A percentile compares a stretch with the other conserved stretches of the same genome.
phyloP scores from a whole-genome alignment of 2,329 filamentous ascomycete species.

The Colletotrichum lini region DNA sequence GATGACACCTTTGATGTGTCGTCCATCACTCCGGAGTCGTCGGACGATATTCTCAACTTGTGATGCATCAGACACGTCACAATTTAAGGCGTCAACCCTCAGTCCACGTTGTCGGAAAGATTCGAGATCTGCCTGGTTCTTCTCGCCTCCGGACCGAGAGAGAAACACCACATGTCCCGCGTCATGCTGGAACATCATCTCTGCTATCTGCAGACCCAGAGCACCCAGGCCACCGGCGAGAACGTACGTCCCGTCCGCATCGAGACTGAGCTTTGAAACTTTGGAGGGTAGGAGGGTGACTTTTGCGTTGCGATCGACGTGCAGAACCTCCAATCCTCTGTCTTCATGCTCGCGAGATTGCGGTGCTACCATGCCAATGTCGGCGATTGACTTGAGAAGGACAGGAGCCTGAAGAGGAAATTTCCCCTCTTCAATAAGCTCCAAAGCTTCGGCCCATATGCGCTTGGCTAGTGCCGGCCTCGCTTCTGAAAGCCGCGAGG shows the following conservation, averaged over 20 bases:
- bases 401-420: too few relatives aligned
- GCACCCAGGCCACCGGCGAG: slow-evolving; percentile 46
- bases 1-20: slow-evolving; percentile 58
- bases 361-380: too few relatives aligned
- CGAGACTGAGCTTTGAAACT: slow-evolving; percentile 25
- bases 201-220: slow-evolving; percentile 44
- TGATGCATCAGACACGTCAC: slow-evolving; percentile 12
- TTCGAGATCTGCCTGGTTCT: neutral
- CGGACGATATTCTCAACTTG: neutral
- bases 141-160: slow-evolving; percentile 45
- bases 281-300: slow-evolving; percentile 41
- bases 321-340: neutral
- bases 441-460: too few relatives aligned
- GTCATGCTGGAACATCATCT: slow-evolving; percentile 46
- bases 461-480: too few relatives aligned
- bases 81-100: slow-evolving; percentile 14
- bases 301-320: neutral
- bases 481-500: neutral
- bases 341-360: too few relatives aligned
- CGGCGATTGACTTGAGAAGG: too few relatives aligned
- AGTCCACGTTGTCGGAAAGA: neutral
- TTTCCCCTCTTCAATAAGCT: too few relatives aligned
- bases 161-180: slow-evolving; percentile 50
- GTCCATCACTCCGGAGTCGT: neutral
- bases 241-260: slow-evolving; percentile 16